Conservation (phyloP, 2,329 filamentous ascomycete genomes). For the Diaporthe citrichinensis region DNA sequence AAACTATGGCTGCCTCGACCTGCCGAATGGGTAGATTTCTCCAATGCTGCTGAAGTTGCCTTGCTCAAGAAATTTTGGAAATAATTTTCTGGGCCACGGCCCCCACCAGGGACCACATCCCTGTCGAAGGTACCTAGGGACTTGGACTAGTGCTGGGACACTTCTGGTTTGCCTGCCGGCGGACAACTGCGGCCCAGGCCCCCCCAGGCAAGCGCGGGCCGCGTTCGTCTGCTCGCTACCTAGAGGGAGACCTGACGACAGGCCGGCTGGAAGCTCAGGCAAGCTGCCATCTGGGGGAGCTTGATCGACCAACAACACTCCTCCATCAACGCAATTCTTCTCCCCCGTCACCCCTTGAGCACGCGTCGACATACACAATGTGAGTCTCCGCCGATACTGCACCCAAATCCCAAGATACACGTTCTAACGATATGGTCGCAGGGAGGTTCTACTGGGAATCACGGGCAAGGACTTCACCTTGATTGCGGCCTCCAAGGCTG, state of each 20-base stretch:
- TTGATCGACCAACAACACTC: slow-evolving; percentile 24
- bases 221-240: slow-evolving; percentile 40
- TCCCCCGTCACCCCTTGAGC: not conserved
- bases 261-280: slow-evolving; percentile 41
- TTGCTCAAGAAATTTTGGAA: slow-evolving; percentile 40
- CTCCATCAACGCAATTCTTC: slow-evolving; percentile 21
- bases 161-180: slow-evolving; percentile 16
- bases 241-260: slow-evolving; percentile 15
- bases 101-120: not conserved
- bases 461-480: slow-evolving; percentile 99
- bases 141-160: not conserved
- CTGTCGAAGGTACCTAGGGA: slow-evolving; percentile 6
- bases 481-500: slow-evolving; percentile 96
- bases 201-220: slow-evolving; percentile 31
- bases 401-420: not conserved
- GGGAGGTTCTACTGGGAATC: slow-evolving; percentile 98
- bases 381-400: slow-evolving; percentile 13
- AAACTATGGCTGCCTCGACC: slow-evolving; percentile 46
- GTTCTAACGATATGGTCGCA: slow-evolving; percentile 54
- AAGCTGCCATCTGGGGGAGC: slow-evolving; percentile 19
- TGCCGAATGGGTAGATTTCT: slow-evolving; percentile 23
- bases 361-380: slow-evolving; percentile 41
- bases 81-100: slow-evolving; percentile 22
- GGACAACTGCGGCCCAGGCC: not conserved
- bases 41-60: slow-evolving; percentile 33